These are phyloP conservation scores for Novakomyces olei DNA, from an alignment of 805 yeast genomes.

Conservation along the genomic window DNA sequence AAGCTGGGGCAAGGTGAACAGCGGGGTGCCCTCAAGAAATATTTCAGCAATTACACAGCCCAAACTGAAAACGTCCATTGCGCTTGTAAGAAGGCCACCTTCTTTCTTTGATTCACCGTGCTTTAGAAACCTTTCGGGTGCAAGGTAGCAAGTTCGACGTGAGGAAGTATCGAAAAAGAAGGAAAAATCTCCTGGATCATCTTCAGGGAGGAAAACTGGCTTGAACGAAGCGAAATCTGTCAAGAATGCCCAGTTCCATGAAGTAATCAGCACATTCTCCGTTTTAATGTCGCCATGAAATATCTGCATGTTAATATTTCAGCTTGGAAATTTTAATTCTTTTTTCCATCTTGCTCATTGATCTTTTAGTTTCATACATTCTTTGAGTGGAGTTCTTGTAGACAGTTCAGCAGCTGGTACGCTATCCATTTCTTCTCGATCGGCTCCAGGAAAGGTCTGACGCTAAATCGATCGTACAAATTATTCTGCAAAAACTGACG, in stretches of 20 bases:
- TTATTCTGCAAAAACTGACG: conserved; percentile 63
- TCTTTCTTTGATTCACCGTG: conserved; percentile 13
- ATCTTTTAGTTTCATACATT: too few relatives aligned
- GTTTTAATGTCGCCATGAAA: conserved; percentile 82
- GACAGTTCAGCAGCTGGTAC: conserved; percentile 49
- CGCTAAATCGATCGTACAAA: conserved; percentile 59
- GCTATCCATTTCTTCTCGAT: conserved; percentile 69
- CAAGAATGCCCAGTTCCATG: conserved; percentile 70
- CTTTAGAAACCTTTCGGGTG: conserved; percentile 65
- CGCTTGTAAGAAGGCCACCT: conserved; percentile 23
- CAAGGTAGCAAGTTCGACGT: conserved; percentile 70
- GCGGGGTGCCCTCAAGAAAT: conserved; percentile 64
- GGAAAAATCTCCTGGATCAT: conserved; percentile 77
- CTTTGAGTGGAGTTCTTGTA: conserved; percentile 39
- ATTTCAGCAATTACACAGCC: conserved; percentile 86
- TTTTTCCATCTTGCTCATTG: too few relatives aligned
- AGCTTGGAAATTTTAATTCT: too few relatives aligned
- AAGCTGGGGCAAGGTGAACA: conserved; percentile 68
- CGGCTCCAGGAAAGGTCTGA: conserved; percentile 66
- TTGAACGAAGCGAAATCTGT: conserved; percentile 72
- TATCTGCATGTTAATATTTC: too few relatives aligned
- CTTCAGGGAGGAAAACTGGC: conserved; percentile 71
- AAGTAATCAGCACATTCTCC: conserved; percentile 67
- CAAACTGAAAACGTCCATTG: conserved; percentile 63
- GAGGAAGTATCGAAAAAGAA: conserved; percentile 83